Percentiles rank a stretch among this genome's conserved stretches.
phyloP scores from a whole-genome alignment of 495 filamentous ascomycete genomes.

The Entonaema liquescens region DNA sequence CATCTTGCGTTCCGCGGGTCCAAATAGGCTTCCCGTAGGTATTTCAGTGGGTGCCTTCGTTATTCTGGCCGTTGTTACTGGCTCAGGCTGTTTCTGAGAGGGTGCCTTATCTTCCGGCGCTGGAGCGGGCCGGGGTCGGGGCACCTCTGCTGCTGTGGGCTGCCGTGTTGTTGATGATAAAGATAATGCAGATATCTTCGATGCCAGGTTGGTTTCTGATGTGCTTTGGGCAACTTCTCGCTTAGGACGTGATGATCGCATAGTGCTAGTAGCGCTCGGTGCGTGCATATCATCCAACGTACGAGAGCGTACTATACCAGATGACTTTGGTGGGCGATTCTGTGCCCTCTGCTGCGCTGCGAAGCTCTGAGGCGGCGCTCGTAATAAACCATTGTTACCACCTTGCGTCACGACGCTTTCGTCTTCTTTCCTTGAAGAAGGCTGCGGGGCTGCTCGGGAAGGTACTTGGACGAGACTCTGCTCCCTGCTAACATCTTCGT shows the following conservation, averaged over 20 bases:
- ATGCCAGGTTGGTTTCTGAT: slow-evolving; percentile 29
- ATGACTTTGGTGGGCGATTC: slow-evolving; percentile 46
- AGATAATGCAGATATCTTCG: slow-evolving; percentile 19
- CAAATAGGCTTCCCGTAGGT: slow-evolving; percentile 53
- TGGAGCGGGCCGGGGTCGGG: background rate
- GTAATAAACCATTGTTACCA: slow-evolving; percentile 49
- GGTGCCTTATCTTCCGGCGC: background rate
- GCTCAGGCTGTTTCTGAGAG: slow-evolving; percentile 12
- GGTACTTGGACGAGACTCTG: slow-evolving; percentile 41
- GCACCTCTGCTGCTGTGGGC: background rate
- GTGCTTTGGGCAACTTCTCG: slow-evolving; percentile 37
- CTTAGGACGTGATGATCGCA: slow-evolving; percentile 45
- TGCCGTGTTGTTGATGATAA: slow-evolving; percentile 4
- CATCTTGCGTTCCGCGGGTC: slow-evolving; percentile 59
- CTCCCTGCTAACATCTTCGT: slow-evolving; percentile 52
- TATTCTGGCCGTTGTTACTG: background rate
- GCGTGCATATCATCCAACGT: slow-evolving; percentile 35
- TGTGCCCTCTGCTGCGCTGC: slow-evolving; percentile 67
- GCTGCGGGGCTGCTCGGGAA: slow-evolving; percentile 35
- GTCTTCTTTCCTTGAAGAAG: slow-evolving; percentile 36
- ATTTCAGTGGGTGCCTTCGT: slow-evolving; percentile 6
- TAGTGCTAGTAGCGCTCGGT: slow-evolving; percentile 41
- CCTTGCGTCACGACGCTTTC: slow-evolving; percentile 46
- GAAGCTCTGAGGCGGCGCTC: slow-evolving; percentile 62
- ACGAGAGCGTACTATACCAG: slow-evolving; percentile 33